Base-by-base conservation (phyloP, 2,329 filamentous ascomycete species). In the Pseudocercospora fuligena region DNA sequence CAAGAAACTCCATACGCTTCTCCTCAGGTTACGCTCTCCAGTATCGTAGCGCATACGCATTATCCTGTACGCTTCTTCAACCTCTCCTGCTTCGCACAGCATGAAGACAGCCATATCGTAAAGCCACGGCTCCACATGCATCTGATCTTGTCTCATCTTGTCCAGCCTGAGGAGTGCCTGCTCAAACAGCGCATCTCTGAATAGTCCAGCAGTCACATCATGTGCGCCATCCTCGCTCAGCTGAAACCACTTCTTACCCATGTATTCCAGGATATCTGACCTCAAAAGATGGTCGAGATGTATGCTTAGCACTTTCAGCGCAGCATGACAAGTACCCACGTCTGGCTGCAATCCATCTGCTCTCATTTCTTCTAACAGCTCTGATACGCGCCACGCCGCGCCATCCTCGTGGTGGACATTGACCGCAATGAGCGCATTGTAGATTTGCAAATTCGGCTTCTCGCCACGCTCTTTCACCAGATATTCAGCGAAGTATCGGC, bases 251-350 rank as follows among this genome's bases (percentile, higher is more conserved):
- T 88, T 85, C 64, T 88, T 84, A 73, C 88, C 87, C 90, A 95
- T 93, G 64, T 90, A 89, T 63, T 87, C 81, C 46, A 97, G 81
- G 3, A 97, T 84, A 40, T 89, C 84, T 61, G 87, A 86, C 40
- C 93, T 89, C 25, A 95, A 81, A 5, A 93, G 72, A 73, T 96
- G 94, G 78, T 98, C 92, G 0, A 94, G 92, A 76, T 98, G 95
- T 8, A 95, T 87, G 0, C 92, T 88, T 25, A 97, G 83, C 76
- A 90, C 89, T 78, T 89, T 87, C 46, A 97, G 80, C 2, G 90
- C 87, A 68, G 87, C 87, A 77, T 94, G 89, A 73, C 92, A 94
- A 1, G 91, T 85, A 3, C 84, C 83, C 0, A 85, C 84, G 70
- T 93, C 91, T 7, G 88, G 84, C 49, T 86, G 80, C 53, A 97